Base-by-base conservation (phyloP, 2,329 filamentous ascomycete species). In the Aspergillus eucalypticola region DNA sequence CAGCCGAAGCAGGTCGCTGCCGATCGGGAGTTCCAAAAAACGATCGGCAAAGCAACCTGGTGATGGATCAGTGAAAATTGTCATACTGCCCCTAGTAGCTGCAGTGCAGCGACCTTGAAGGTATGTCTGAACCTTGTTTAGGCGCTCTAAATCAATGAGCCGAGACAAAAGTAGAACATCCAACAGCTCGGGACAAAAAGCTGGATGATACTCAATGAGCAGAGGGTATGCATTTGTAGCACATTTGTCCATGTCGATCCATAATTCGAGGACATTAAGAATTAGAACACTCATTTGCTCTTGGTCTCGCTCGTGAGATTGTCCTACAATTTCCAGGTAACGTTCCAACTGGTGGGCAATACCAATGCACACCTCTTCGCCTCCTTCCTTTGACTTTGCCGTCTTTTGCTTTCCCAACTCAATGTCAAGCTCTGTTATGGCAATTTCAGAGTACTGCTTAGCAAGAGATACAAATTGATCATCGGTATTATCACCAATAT, bases 201-300 rank as follows among this genome's bases (percentile, higher is more conserved):
- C 74, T 0, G 86, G 84, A 11, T 82, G 76, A 55, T 82, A 87
- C 0, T 84, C 72, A 0, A 52, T 29, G 0, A 90, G 71, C 0
- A 88, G 68, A 0, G 82, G 81, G 50, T 77, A 84, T 0, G 63
- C 61, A 0, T 48, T 10, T 0, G 77, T 71, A 0, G 82, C 81
- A n/a, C 68, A 71, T 10, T 74, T 66, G 62, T 90, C 88, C 69
- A 89, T 79, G 1, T 69, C 66, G 3, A 83, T 69, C 87, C 87
- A 90, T 0, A 87, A 64, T 53, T 85, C 82, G 67, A 89, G 80
- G 0, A 86, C 46, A 7, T 75, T 79, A 1, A 90, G 75, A 0
- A 89, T 70, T 65, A 84, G 79, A 0, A 72, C 59, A 27, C 85
- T 86, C 64, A 79, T 81, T 23, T 83, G 78, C 52, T 84, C 82